phyloP scores from a whole-genome alignment of 2,329 filamentous ascomycete genomes.

The Aaosphaeria pasadenensis region DNA sequence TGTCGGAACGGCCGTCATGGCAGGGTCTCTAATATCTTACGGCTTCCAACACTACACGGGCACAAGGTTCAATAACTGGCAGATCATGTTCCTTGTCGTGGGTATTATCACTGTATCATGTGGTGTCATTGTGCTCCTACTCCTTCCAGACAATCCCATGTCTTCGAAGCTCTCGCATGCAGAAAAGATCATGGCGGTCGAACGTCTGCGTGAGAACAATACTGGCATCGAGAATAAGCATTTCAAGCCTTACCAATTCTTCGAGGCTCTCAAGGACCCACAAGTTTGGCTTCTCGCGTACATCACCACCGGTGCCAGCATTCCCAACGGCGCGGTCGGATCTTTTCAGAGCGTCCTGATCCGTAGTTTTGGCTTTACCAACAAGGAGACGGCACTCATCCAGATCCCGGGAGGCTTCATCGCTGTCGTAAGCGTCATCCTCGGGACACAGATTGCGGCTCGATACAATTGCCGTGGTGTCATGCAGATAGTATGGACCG shows the following conservation, averaged over 20 bases:
- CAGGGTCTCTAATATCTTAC: slow-evolving; percentile 13
- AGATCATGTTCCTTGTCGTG: slow-evolving; percentile 21
- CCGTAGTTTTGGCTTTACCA: slow-evolving; percentile 44
- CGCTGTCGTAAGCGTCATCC: slow-evolving; percentile 9
- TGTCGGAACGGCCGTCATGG: slow-evolving; percentile 25
- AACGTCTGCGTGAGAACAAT: slow-evolving; percentile 42
- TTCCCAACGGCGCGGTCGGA: slow-evolving; percentile 36
- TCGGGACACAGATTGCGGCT: slow-evolving; percentile 9
- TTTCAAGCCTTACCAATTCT: slow-evolving; percentile 42
- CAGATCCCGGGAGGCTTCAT: slow-evolving; percentile 13
- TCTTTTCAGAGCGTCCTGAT: slow-evolving; percentile 24
- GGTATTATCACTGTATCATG: slow-evolving; percentile 12
- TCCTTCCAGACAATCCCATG: slow-evolving; percentile 41
- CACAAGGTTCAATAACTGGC: slow-evolving; percentile 13
- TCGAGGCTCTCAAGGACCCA: slow-evolving; percentile 42
- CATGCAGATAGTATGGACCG: slow-evolving; percentile 12
- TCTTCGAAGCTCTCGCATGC: slow-evolving; percentile 27
- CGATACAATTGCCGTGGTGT: slow-evolving; percentile 9
- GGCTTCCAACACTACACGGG: slow-evolving; percentile 22
- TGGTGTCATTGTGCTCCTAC: slow-evolving; percentile 24
- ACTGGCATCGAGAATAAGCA: slow-evolving; percentile 49
- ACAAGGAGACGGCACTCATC: slow-evolving; percentile 50
- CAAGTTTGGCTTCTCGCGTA: slow-evolving; percentile 36
- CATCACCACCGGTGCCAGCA: slow-evolving; percentile 10
- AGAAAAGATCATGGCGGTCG: slow-evolving; percentile 31